Conservation (phyloP, 306 rosid species). For the Lathyrus oleraceus region DNA sequence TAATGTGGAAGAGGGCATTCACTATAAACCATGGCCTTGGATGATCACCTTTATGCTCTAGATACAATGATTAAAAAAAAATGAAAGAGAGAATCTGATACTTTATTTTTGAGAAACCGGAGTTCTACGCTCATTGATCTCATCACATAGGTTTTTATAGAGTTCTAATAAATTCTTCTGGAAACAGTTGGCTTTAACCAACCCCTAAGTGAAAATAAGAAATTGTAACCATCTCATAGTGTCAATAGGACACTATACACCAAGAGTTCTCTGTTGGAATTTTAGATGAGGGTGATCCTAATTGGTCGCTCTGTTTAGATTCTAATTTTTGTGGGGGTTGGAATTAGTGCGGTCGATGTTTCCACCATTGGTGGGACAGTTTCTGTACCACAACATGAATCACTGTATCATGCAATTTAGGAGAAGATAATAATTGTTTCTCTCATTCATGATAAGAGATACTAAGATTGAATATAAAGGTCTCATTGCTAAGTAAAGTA, state of each 20-base stretch:
- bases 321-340: not conserved
- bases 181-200: not conserved
- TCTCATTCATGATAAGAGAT: not conserved
- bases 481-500: not conserved
- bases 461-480: not conserved
- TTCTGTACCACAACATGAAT: not conserved
- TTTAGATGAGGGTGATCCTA: not conserved
- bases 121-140: not conserved
- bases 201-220: not conserved
- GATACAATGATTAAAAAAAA: not conserved
- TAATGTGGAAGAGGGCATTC: not conserved
- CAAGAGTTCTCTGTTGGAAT: not conserved
- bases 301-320: not conserved
- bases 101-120: not conserved
- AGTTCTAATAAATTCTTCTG: not conserved
- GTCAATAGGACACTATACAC: not conserved
- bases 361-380: not conserved
- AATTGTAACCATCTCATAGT: not conserved
- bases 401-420: not conserved
- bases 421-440: not conserved
- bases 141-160: not conserved
- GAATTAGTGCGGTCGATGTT: not conserved
- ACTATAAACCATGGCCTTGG: not conserved
- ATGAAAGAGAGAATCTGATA: not conserved
- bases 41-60: not conserved